These are phyloP conservation scores for Dichotomocladium elegans DNA, from an alignment of 371 early-diverging fungal species.

Conservation along the genomic window DNA sequence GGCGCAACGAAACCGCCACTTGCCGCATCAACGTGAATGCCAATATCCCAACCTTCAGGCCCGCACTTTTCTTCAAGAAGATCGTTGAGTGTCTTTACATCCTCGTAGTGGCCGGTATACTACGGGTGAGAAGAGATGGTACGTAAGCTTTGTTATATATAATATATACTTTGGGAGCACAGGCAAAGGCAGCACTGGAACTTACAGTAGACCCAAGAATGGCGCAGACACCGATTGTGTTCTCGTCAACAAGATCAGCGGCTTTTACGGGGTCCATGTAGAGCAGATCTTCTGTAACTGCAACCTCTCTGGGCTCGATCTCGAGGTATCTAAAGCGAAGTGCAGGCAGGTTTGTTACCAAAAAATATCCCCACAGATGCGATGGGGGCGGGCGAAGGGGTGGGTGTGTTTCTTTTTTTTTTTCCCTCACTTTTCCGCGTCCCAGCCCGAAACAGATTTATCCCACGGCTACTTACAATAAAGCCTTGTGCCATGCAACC, in stretches of 20 bases:
- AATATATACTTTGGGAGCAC: neutral
- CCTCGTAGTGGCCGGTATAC: constrained; percentile 82
- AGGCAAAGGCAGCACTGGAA: neutral
- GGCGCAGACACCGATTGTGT: constrained; percentile 71
- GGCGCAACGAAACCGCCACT: constrained; percentile 81
- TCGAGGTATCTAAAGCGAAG: constrained; percentile 55
- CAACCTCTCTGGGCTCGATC: constrained; percentile 58
- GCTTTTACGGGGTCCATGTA: constrained; percentile 60
- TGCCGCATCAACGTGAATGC: constrained; percentile 79
- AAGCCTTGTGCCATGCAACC: constrained; percentile 50
- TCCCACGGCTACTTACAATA: constrained; percentile 12
- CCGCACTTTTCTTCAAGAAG: constrained; percentile 54
- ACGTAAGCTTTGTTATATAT: neutral
- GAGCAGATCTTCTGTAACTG: constrained; percentile 45
- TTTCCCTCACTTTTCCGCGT: too few species aligned
- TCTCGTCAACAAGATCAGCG: constrained; percentile 62
- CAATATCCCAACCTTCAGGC: constrained; percentile 57
- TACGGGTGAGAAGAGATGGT: neutral
- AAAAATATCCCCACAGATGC: neutral
- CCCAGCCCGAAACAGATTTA: too few species aligned
- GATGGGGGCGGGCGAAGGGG: constrained; percentile 24
- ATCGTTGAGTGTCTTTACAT: constrained; percentile 58
- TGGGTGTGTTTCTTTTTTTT: too few species aligned
- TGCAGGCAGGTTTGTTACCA: neutral
- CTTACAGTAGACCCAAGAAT: constrained; percentile 69